Evolutionary conservation across 75 land plant genomes (phyloP).

Genomic region (Chamaecyparis obtusa): DNA sequence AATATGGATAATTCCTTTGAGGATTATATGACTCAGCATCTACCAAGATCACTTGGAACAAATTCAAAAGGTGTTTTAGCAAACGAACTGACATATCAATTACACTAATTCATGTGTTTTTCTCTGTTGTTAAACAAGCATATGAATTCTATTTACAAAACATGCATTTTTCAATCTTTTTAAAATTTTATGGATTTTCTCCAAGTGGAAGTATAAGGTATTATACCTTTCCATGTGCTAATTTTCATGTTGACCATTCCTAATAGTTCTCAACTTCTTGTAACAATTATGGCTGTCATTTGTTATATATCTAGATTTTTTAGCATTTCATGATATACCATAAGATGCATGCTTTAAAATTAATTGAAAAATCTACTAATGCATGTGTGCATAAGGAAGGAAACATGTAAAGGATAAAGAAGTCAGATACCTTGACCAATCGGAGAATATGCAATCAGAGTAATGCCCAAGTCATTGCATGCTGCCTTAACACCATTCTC

Average conservation of each 20-base stretch:
- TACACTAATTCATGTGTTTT: neutral
- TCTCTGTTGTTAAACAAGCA: neutral
- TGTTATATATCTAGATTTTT: neutral
- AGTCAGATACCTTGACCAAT: conserved; percentile 72
- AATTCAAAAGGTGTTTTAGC: neutral
- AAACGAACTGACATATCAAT: neutral
- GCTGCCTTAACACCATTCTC: conserved; percentile 89
- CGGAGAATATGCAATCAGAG: conserved; percentile 91
- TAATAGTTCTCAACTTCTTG: neutral
- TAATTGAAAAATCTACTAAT: neutral
- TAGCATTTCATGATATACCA: neutral
- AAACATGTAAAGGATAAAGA: neutral
- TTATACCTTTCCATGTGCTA: neutral
- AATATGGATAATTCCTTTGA: neutral
- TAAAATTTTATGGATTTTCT: neutral
- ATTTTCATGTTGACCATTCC: neutral
- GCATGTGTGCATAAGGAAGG: neutral
- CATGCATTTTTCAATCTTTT: neutral
- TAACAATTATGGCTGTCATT: neutral
- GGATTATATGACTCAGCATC: neutral
- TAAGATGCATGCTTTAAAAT: neutral
- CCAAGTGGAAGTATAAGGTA: neutral
- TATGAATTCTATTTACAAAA: neutral
- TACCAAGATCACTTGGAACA: neutral
- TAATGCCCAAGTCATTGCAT: conserved; percentile 94